These are phyloP conservation scores for Debaryomyces singareniensis DNA, from an alignment of 1,139 yeast species.

Conservation along the genomic window DNA sequence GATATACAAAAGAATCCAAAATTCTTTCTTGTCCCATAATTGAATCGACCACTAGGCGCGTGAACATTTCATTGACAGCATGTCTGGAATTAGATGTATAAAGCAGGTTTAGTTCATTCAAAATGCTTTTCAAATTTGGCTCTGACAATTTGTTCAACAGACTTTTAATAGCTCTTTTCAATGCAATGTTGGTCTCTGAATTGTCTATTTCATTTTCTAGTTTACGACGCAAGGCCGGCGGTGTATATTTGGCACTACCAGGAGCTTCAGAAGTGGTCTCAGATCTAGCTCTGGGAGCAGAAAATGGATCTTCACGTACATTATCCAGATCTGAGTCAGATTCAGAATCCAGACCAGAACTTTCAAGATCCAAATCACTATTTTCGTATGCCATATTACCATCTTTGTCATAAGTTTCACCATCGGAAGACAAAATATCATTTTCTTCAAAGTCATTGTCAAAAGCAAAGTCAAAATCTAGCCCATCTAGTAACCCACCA, in stretches of 20 bases:
- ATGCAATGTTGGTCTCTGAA: conserved; percentile 43
- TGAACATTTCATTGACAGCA: conserved; percentile 62
- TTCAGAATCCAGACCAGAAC: conserved; percentile 40
- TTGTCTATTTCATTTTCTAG: conserved; percentile 27
- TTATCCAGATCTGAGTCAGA: conserved; percentile 12
- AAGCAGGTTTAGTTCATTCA: conserved; percentile 58
- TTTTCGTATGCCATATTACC: conserved; percentile 9
- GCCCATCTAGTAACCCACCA: conserved; percentile 72
- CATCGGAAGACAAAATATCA: not conserved
- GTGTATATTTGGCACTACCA: conserved; percentile 49
- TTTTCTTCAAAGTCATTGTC: conserved; percentile 14
- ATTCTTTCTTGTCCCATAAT: conserved; percentile 59
- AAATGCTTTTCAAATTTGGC: conserved; percentile 66
- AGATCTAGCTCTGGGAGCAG: conserved; percentile 54
- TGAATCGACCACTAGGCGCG: conserved; percentile 58
- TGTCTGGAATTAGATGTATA: conserved; percentile 70
- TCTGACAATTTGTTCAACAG: conserved; percentile 83
- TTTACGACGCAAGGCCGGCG: conserved; percentile 73
- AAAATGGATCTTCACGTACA: conserved; percentile 71
- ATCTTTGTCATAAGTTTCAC: not conserved
- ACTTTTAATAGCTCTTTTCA: conserved; percentile 66
- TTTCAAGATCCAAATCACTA: conserved; percentile 29
- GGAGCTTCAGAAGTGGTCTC: conserved; percentile 6
- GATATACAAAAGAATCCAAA: conserved; percentile 70
- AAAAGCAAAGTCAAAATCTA: conserved; percentile 51